Conservation (phyloP, 23 red algal genomes). For the Gracilaria gracilis region DNA sequence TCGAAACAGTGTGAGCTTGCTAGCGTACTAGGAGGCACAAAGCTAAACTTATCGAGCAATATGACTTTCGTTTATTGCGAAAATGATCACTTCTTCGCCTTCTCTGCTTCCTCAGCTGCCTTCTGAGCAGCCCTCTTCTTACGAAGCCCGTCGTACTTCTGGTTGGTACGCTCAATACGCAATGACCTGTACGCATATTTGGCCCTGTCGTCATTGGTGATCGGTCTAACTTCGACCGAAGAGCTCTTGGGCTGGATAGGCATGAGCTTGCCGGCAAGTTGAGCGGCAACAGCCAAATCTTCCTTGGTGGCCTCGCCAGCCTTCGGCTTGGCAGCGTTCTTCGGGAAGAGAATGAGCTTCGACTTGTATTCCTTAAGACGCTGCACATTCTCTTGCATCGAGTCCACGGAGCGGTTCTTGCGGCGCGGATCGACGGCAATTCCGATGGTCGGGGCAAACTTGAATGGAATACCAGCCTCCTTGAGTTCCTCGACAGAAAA, state of each 20-base stretch:
- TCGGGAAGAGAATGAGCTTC: constrained; percentile 94
- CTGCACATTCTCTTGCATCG: constrained; percentile 89
- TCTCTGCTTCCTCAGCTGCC: constrained; percentile 74
- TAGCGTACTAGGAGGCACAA: not conserved
- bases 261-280: constrained; percentile 78
- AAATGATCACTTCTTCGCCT: constrained; percentile 68
- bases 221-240: constrained; percentile 64
- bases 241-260: constrained; percentile 66
- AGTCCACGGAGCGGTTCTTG: constrained; percentile 88
- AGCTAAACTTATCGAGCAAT: not conserved
- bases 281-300: constrained; percentile 71
- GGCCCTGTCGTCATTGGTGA: constrained; percentile 88
- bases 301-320: constrained; percentile 85
- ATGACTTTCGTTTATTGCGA: not conserved
- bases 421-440: constrained; percentile 96
- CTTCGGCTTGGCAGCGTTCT: constrained; percentile 79
- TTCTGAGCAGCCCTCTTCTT: constrained; percentile 86
- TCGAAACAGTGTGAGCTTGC: not conserved
- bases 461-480: constrained; percentile 79
- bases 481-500: constrained; percentile 97
- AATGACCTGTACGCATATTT: constrained; percentile 76
- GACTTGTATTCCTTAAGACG: constrained; percentile 99
- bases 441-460: constrained; percentile 88
- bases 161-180: constrained; percentile 78
- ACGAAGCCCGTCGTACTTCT: constrained; percentile 74